These are phyloP conservation scores for Helenozyma rhizophorensis DNA, from an alignment of 805 yeast genomes.

Conservation along the genomic window DNA sequence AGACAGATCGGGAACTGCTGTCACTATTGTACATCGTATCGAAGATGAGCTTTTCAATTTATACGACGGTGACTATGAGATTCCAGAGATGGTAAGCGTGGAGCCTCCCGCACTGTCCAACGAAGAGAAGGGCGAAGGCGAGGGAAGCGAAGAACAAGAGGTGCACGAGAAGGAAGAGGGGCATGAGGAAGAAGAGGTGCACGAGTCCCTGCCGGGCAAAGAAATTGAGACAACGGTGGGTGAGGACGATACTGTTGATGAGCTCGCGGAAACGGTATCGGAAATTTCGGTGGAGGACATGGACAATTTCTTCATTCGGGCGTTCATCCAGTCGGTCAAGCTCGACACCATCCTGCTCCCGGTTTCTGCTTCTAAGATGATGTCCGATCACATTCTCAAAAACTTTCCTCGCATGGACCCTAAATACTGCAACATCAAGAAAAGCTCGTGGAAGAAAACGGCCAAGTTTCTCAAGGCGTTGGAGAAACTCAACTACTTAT, in stretches of 20 bases:
- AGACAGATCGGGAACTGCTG: slow-evolving; percentile 69
- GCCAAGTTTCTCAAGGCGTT: slow-evolving; percentile 80
- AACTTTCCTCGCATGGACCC: slow-evolving; percentile 70
- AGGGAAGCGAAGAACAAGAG: too few species aligned
- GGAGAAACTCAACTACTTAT: slow-evolving; percentile 69
- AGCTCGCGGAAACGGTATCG: slow-evolving; percentile 32
- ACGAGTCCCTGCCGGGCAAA: slow-evolving; percentile 5
- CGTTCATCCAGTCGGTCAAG: slow-evolving; percentile 67
- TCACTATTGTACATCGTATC: slow-evolving; percentile 59
- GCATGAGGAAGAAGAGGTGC: not conserved
- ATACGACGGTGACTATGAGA: slow-evolving; percentile 42
- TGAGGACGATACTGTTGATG: slow-evolving; percentile 1
- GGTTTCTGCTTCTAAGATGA: slow-evolving; percentile 66
- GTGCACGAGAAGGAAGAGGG: too few species aligned
- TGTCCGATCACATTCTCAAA: slow-evolving; percentile 62
- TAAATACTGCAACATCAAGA: slow-evolving; percentile 57
- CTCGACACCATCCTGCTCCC: slow-evolving; percentile 58
- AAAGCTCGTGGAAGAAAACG: slow-evolving; percentile 86
- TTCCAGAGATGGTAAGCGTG: slow-evolving; percentile 25
- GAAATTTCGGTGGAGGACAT: slow-evolving; percentile 56
- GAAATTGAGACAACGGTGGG: not conserved
- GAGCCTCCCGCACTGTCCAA: slow-evolving; percentile 47
- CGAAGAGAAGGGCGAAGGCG: too few species aligned
- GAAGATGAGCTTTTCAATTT: slow-evolving; percentile 60
- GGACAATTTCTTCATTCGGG: slow-evolving; percentile 68